Conservation (phyloP, 2,329 filamentous ascomycete genomes). For the Fusarium duplospermum region DNA sequence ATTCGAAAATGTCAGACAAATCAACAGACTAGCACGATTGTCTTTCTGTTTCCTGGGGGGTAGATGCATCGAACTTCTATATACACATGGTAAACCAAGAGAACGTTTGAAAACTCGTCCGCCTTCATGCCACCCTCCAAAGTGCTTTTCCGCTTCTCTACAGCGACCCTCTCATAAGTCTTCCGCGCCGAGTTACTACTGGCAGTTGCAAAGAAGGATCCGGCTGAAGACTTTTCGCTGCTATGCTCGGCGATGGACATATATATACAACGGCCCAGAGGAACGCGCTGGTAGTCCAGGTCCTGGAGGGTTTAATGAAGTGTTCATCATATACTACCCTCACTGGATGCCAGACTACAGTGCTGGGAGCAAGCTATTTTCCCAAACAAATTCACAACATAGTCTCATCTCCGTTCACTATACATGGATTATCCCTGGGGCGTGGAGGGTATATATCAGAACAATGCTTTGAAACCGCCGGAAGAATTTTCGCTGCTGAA, state of each 20-base stretch:
- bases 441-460: not conserved
- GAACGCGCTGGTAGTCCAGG: not conserved
- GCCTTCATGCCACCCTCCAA: not conserved
- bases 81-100: not conserved
- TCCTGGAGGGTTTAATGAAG: not conserved
- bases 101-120: not conserved
- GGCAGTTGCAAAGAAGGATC: not conserved
- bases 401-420: not conserved
- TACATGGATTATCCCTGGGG: not conserved
- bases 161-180: not conserved
- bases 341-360: not conserved
- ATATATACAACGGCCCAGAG: not conserved
- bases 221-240: not conserved
- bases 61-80: not conserved
- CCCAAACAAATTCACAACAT: not conserved
- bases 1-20: not conserved
- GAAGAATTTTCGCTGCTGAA: too few relatives aligned
- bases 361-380: not conserved
- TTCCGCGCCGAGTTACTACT: not conserved
- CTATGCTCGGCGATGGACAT: not conserved
- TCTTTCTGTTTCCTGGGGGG: not conserved
- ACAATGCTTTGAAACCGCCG: not conserved
- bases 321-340: not conserved
- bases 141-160: not conserved
- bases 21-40: not conserved